A percentile compares a stretch with the other conserved stretches of the same genome.
Conservation (phyloP, 1,139 yeast species). For the Scheffersomyces cryptocercus region DNA sequence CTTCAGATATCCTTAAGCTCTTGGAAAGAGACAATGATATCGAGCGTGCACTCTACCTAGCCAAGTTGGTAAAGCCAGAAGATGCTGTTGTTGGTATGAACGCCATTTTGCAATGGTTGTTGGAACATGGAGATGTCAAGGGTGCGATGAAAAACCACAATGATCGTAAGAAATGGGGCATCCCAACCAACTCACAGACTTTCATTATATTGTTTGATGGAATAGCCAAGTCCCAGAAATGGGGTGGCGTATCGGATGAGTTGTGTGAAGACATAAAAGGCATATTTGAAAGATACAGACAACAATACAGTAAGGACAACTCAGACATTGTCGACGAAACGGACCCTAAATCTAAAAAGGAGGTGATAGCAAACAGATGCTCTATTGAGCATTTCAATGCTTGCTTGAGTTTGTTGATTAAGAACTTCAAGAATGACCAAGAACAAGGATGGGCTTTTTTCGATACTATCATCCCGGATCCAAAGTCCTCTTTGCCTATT, state of each 20-base stretch:
- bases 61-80: constrained; percentile 46
- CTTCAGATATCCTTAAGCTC: constrained; percentile 52
- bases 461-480: constrained; percentile 25
- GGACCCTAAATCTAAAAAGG: neutral
- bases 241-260: constrained; percentile 32
- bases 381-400: constrained; percentile 40
- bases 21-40: constrained; percentile 46
- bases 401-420: constrained; percentile 35
- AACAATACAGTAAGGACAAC: constrained; percentile 1
- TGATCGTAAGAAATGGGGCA: constrained; percentile 62
- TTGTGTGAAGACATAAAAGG: constrained; percentile 23
- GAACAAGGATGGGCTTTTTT: constrained; percentile 42
- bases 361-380: constrained; percentile 9
- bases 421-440: constrained; percentile 35
- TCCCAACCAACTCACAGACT: constrained; percentile 54
- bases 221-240: constrained; percentile 40
- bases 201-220: constrained; percentile 61
- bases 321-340: neutral
- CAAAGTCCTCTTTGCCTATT: constrained; percentile 11
- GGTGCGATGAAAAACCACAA: constrained; percentile 50
- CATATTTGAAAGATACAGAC: constrained; percentile 23
- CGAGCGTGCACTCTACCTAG: constrained; percentile 54
- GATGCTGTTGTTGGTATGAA: constrained; percentile 66
- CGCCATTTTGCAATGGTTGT: constrained; percentile 50
- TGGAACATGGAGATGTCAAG: constrained; percentile 40